Conservation (phyloP, 768 basidiomycete species). For the Agrocybe chaxingu region DNA sequence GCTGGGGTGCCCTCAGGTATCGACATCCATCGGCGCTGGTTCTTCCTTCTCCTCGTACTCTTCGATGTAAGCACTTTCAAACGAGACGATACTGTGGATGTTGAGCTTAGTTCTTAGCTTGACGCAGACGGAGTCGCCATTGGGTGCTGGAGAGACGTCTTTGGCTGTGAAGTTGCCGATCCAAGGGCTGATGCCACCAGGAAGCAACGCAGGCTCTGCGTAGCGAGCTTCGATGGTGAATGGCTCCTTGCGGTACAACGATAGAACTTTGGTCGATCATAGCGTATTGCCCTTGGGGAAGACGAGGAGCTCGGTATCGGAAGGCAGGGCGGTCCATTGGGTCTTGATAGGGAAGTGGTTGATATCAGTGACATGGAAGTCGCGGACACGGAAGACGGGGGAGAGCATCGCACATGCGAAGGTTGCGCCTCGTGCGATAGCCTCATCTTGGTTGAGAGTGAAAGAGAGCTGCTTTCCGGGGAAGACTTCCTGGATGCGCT, state of each 20-base stretch:
- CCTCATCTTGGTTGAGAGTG: slow-evolving; percentile 98
- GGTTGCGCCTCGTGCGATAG: slow-evolving; percentile 92
- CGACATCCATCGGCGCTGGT: slow-evolving; percentile 60
- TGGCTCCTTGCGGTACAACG: slow-evolving; percentile 85
- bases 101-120: slow-evolving; percentile 92
- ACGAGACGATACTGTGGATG: slow-evolving; percentile 80
- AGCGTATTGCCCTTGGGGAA: slow-evolving; percentile 83
- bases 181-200: slow-evolving; percentile 83
- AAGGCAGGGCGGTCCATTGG: slow-evolving; percentile 72
- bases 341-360: slow-evolving; percentile 88
- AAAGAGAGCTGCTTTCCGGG: slow-evolving; percentile 79
- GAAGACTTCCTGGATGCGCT: slow-evolving; percentile 81
- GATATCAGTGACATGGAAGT: slow-evolving; percentile 88
- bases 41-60: slow-evolving; percentile 80
- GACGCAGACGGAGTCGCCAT: slow-evolving; percentile 75
- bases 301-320: slow-evolving; percentile 86
- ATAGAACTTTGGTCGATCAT: slow-evolving; percentile 93
- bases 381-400: slow-evolving; percentile 96
- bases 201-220: slow-evolving; percentile 66
- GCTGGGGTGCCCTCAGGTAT: slow-evolving; percentile 36
- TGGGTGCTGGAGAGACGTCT: slow-evolving; percentile 64
- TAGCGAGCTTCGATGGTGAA: slow-evolving; percentile 91
- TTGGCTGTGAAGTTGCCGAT: slow-evolving; percentile 81
- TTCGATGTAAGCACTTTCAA: slow-evolving; percentile 85
- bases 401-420: slow-evolving; percentile 97